Evolutionary conservation across 148 eudicot genomes (phyloP), one percentile per base, ranked within the genome.

Genomic region (Silene conica): DNA sequence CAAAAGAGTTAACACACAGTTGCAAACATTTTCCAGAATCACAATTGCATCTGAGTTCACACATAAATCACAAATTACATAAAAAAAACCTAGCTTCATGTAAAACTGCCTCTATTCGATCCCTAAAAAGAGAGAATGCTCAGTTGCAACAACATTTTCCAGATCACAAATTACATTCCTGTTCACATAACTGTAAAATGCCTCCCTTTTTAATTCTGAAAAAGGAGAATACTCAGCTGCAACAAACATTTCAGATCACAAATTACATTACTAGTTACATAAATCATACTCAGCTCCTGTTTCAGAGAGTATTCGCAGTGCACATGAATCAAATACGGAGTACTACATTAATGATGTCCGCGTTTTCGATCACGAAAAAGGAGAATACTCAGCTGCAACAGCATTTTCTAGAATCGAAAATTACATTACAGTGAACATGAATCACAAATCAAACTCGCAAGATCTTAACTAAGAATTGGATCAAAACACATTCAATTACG

Each of bases 81-180:
- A 0, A 38, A 76, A 93, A 93, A 67, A 93, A 96, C 89, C 98
- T 85, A 74, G 96, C 96, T 85, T 93, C 98, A 67, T 93, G 98
- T 80, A 93, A 90, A 38, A 90, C 96, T 3, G 93, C 96, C 31
- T 96, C 98, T 93, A 90, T 80, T 93, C 98, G 60, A 90, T 93
- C 85, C 98, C 98, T 76, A 87, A 67, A 84, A 90, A 90, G 0
- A 93, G 96, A 72, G 96, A 90, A 80, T 87, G 90, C 68, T 92
- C 97, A 10, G 84, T 96, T 87, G 90, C 63, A 71, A 76, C 67
- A 66, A 50, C 26, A 67, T 10, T 9, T 38, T 6, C 43, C 8
- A 6, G 43, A 43, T 15, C 64, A 18, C 75, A 81, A 63, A 77
- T 81, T 28, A 22, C 68, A 63, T 46, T 48, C 28, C 57, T 57